These are phyloP conservation scores for Penicillium nucicola DNA, from an alignment of 495 filamentous ascomycete genomes.

Conservation along the genomic window DNA sequence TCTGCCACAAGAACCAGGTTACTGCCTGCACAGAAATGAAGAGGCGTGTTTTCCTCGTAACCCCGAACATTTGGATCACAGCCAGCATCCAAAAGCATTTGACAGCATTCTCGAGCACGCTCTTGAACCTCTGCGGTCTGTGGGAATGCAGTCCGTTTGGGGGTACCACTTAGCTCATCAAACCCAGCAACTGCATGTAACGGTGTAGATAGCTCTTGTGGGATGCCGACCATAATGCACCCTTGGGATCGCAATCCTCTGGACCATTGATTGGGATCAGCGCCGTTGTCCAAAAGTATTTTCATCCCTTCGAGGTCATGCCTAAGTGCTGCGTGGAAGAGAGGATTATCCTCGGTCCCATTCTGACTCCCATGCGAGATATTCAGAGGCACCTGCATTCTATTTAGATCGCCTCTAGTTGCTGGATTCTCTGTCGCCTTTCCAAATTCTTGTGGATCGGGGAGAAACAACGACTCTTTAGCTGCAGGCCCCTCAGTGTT, in stretches of 20 bases:
- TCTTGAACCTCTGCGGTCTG: too few relatives aligned
- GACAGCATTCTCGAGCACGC: not conserved
- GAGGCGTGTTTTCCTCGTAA: not conserved
- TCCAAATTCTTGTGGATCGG: not conserved
- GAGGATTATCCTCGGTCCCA: not conserved
- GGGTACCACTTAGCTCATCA: not conserved
- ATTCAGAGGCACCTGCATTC: not conserved
- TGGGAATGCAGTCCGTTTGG: too few relatives aligned
- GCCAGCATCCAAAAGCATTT: slow-evolving; percentile 1
- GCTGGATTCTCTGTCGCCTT: not conserved
- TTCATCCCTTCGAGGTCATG: slow-evolving; percentile 1
- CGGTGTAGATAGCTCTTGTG: not conserved
- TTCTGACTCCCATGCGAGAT: not conserved
- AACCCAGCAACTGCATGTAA: slow-evolving; percentile 3
- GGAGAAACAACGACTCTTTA: not conserved
- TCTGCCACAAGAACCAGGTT: not conserved
- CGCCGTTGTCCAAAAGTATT: not conserved
- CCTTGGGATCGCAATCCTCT: slow-evolving; percentile 2
- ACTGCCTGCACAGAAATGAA: not conserved
- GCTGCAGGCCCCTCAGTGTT: too few relatives aligned
- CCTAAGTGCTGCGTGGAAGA: not conserved
- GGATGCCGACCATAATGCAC: not conserved
- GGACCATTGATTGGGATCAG: not conserved
- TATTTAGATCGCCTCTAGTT: not conserved
- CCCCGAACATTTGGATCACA: not conserved